These are phyloP conservation scores for Plantago major DNA, from an alignment of 257 asterid species.

Conservation along the genomic window DNA sequence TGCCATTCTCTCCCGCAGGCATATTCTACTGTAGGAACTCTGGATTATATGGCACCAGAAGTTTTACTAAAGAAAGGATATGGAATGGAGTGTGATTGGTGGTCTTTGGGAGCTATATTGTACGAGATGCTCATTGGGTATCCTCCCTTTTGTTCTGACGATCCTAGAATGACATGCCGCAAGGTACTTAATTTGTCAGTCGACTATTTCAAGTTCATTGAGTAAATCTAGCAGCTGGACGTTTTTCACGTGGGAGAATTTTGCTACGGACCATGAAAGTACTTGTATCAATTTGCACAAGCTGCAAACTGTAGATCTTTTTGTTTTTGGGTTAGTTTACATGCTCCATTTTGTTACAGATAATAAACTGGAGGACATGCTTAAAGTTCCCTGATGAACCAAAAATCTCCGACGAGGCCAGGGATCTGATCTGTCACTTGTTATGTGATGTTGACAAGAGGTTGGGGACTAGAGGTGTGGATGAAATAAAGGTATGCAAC, in stretches of 20 bases:
- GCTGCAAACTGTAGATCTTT: neutral
- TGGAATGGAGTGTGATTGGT: constrained; percentile 99
- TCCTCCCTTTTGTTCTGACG: constrained; percentile 98
- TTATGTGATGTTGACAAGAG: constrained; percentile 90
- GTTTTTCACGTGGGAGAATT: neutral
- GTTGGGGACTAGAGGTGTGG: constrained; percentile 88
- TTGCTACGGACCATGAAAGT: neutral
- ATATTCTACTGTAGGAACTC: constrained; percentile 95
- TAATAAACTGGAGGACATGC: constrained; percentile 86
- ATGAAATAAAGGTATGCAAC: constrained; percentile 77
- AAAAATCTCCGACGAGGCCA: constrained; percentile 75
- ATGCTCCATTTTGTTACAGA: constrained; percentile 39
- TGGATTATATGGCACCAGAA: constrained; percentile 98
- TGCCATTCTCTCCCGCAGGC: constrained; percentile 47
- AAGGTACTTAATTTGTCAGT: constrained; percentile 52
- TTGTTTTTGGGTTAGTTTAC: neutral
- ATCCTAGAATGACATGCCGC: constrained; percentile 96
- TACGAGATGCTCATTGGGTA: constrained; percentile 91
- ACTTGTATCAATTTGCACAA: neutral
- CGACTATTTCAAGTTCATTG: neutral
- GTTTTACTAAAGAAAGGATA: constrained; percentile 90
- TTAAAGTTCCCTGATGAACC: constrained; percentile 95
- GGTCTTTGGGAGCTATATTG: constrained; percentile 95
- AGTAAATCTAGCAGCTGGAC: neutral
- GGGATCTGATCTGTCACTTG: constrained; percentile 80